These are phyloP conservation scores for Eragrostis tef DNA, from an alignment of 202 grass and related monocot genomes.

Conservation along the genomic window DNA sequence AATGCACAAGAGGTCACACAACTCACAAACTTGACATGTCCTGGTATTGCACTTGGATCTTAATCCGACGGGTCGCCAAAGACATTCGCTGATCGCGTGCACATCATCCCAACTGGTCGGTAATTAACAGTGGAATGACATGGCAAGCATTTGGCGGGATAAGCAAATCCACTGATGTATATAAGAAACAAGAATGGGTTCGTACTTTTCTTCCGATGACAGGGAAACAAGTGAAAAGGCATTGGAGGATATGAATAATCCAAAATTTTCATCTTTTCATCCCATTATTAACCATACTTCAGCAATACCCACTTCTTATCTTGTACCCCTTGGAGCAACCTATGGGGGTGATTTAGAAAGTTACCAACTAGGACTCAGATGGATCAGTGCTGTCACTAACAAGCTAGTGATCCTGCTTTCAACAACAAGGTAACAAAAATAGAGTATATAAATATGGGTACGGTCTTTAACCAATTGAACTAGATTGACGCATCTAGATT, in stretches of 20 bases:
- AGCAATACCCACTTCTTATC: constrained; percentile 32
- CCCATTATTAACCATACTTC: constrained; percentile 22
- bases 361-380: not conserved
- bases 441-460: not conserved
- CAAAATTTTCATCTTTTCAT: not conserved
- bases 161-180: constrained; percentile 21
- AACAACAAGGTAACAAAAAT: not conserved
- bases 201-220: constrained; percentile 2
- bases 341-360: not conserved
- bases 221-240: constrained; percentile 35
- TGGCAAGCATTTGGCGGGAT: constrained; percentile 14
- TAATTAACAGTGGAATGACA: constrained; percentile 27
- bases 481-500: not conserved
- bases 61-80: not conserved
- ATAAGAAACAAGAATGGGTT: too few relatives aligned
- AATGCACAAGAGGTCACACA: not conserved
- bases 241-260: not conserved
- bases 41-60: not conserved
- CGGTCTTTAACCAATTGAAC: not conserved
- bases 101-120: constrained; percentile 5
- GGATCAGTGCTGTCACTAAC: constrained; percentile 17
- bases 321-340: not conserved
- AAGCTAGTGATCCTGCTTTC: constrained; percentile 17
- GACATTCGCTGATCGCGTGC: not conserved
- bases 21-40: not conserved